Percentiles rank a stretch among this genome's conserved stretches.
Conservation (phyloP, 257 asterid species). For the Solanum chmielewskii region DNA sequence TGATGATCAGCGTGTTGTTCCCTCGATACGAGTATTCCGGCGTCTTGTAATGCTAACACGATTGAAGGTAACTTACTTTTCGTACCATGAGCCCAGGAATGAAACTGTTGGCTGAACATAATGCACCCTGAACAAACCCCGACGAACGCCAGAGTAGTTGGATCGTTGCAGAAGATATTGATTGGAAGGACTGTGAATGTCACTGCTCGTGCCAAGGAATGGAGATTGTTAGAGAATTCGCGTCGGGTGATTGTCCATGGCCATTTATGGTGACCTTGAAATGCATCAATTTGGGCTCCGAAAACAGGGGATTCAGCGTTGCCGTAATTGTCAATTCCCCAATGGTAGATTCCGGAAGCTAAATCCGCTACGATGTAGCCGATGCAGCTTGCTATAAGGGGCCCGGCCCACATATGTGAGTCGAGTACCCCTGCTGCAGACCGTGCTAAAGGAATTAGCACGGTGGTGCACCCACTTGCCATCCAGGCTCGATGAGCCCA, state of each 20-base stretch:
- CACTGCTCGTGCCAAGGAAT: constrained; percentile 41
- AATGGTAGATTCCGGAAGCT: constrained; percentile 78
- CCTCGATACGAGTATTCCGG: constrained; percentile 54
- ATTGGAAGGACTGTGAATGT: constrained; percentile 44
- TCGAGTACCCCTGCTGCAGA: constrained; percentile 19
- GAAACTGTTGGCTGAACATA: constrained; percentile 77
- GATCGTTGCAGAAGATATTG: constrained; percentile 20
- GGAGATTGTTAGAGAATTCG: constrained; percentile 66
- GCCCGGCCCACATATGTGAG: constrained; percentile 45
- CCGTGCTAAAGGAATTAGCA: constrained; percentile 47
- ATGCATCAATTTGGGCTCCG: constrained; percentile 62
- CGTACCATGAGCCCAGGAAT: constrained; percentile 78
- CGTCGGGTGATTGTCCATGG: constrained; percentile 84
- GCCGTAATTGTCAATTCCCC: constrained; percentile 95
- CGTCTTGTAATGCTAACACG: constrained; percentile 66
- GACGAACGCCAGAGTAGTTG: constrained; percentile 38
- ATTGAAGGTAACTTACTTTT: constrained; percentile 50
- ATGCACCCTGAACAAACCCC: constrained; percentile 54
- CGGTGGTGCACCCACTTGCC: constrained; percentile 62
- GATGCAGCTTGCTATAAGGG: constrained; percentile 37
- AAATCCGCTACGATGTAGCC: constrained; percentile 72
- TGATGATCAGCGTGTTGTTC: constrained; percentile 73
- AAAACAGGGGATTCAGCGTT: constrained; percentile 45
- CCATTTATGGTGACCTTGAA: constrained; percentile 86
- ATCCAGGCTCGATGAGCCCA: constrained; percentile 89